phyloP scores from a whole-genome alignment of 2,329 filamentous ascomycete genomes.

The Lasiodiplodia sp. region DNA sequence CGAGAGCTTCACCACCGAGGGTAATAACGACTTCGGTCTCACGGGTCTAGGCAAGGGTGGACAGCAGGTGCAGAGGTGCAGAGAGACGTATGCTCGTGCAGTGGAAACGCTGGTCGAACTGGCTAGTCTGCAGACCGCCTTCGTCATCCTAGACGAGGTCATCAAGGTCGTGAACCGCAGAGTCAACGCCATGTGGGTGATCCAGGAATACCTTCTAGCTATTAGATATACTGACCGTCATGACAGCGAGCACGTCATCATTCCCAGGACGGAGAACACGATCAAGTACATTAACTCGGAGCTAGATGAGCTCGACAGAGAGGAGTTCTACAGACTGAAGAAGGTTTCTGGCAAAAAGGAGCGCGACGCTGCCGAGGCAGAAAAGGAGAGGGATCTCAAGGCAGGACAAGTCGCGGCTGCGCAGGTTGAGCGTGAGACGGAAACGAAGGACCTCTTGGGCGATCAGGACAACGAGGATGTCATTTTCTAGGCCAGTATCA shows the following conservation, averaged over 20 bases:
- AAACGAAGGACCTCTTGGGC: slow-evolving; percentile 71
- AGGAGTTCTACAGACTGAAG: slow-evolving; percentile 97
- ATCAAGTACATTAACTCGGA: slow-evolving; percentile 99
- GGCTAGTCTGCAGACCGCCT: slow-evolving; percentile 95
- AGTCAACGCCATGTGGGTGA: slow-evolving; percentile 89
- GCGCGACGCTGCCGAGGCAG: slow-evolving; percentile 53
- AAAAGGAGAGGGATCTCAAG: slow-evolving; percentile 52
- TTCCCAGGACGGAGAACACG: slow-evolving; percentile 97
- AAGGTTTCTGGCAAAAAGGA: slow-evolving; percentile 82
- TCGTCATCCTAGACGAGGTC: slow-evolving; percentile 97
- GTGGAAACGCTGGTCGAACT: slow-evolving; percentile 96
- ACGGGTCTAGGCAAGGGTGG: slow-evolving; percentile 96
- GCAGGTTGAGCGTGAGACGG: slow-evolving; percentile 41
- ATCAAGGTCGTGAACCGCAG: slow-evolving; percentile 99
- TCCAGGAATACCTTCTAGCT: neutral
- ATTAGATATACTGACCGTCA: neutral
- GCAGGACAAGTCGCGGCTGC: slow-evolving; percentile 37
- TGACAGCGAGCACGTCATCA: slow-evolving; percentile 85
- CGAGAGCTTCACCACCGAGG: slow-evolving; percentile 87
- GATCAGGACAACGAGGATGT: slow-evolving; percentile 83
- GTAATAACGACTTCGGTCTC: slow-evolving; percentile 93
- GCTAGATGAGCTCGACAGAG: slow-evolving; percentile 94
- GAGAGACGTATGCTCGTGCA: slow-evolving; percentile 94
- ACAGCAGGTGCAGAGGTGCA: slow-evolving; percentile 92
- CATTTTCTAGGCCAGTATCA: slow-evolving; percentile 68